phyloP scores from a whole-genome alignment of 73 alveolate genomes.

The Tetrahymena thermophila region DNA sequence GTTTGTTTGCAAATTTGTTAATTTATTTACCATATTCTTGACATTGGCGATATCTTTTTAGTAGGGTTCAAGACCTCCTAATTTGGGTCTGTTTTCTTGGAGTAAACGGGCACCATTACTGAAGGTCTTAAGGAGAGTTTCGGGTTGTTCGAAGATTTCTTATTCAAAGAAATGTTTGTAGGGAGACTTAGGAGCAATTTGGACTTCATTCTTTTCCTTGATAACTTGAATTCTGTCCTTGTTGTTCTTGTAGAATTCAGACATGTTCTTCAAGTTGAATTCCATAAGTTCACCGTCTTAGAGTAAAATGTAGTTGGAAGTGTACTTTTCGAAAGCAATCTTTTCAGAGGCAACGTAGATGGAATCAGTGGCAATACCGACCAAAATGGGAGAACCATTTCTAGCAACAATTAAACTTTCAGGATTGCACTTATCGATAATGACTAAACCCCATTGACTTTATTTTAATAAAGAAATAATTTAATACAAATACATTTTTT shows the following conservation, averaged over 20 bases:
- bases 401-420: constrained; percentile 49
- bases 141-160: constrained; percentile 77
- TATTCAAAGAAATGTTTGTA: constrained; percentile 54
- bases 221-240: constrained; percentile 31
- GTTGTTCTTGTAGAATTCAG: constrained; percentile 24
- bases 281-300: constrained; percentile 66
- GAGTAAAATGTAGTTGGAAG: constrained; percentile 59
- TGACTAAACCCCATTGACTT: constrained; percentile 58
- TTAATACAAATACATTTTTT: neutral
- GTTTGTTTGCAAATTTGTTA: neutral
- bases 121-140: constrained; percentile 59
- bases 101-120: constrained; percentile 71
- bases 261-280: constrained; percentile 30
- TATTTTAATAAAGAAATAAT: neutral
- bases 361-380: constrained; percentile 35
- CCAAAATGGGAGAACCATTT: constrained; percentile 50
- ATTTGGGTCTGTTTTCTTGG: constrained; percentile 53
- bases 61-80: constrained; percentile 65
- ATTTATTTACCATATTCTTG: neutral
- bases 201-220: constrained; percentile 43
- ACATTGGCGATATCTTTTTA: neutral
- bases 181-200: constrained; percentile 47
- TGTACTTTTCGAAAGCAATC: constrained; percentile 69
- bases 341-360: constrained; percentile 68
- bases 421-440: constrained; percentile 47